phyloP scores from a whole-genome alignment of 1,284 basidiomycete genomes.

The Cryptococcus jaspeensis region DNA sequence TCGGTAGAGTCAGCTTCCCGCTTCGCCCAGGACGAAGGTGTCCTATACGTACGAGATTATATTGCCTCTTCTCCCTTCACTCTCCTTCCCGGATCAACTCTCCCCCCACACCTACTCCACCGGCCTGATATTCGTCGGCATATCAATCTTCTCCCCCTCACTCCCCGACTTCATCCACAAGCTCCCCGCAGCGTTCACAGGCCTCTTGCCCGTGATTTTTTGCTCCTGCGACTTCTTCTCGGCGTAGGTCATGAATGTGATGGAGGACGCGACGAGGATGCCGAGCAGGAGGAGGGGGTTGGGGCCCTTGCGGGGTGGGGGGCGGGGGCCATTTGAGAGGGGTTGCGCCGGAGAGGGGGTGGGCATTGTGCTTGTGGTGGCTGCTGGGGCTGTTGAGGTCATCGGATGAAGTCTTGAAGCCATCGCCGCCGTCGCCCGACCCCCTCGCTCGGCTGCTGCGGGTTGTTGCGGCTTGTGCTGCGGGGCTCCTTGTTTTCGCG shows the following conservation, averaged over 20 bases:
- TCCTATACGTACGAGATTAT: no score
- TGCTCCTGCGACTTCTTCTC: slow-evolving; percentile 33
- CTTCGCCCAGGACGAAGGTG: no score
- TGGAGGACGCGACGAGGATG: slow-evolving; percentile 30
- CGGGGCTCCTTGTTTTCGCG: no score
- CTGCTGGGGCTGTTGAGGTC: neutral
- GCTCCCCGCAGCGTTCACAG: neutral
- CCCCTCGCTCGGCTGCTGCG: no score
- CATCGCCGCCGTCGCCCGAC: no score
- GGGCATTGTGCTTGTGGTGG: neutral
- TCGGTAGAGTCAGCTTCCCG: neutral
- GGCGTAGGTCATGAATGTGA: slow-evolving; percentile 35
- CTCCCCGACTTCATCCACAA: slow-evolving; percentile 1
- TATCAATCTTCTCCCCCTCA: slow-evolving; percentile 31
- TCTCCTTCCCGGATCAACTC: neutral
- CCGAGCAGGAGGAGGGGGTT: slow-evolving; percentile 42
- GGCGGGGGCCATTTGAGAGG: slow-evolving; percentile 2
- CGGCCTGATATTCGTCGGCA: slow-evolving; percentile 13
- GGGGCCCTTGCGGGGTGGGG: slow-evolving; percentile 33
- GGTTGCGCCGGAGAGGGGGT: neutral
- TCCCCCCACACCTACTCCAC: slow-evolving; percentile 18
- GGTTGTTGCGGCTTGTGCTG: no score
- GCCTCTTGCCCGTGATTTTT: slow-evolving; percentile 6
- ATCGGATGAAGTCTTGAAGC: neutral
- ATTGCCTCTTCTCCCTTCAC: neutral